A percentile compares a stretch with the other conserved stretches of the same genome.
Conservation (phyloP, 1,284 basidiomycete genomes). For the Cutaneotrichosporon spelunceum region DNA sequence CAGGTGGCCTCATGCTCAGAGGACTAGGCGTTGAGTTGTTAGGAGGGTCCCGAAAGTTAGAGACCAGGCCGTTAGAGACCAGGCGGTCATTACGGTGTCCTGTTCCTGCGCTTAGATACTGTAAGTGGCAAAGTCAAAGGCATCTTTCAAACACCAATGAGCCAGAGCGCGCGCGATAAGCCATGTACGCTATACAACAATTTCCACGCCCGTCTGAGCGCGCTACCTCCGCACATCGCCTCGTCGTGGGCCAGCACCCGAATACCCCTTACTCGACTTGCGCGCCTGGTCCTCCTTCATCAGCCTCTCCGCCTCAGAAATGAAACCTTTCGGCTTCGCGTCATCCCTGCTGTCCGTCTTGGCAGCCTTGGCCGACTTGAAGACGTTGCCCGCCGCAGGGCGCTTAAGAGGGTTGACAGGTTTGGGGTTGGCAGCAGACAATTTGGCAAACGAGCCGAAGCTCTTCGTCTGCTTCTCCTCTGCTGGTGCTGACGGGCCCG, state of each 20-base stretch:
- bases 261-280: conserved; percentile 52
- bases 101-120: too few species aligned
- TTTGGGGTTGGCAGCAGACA: conserved; percentile 30
- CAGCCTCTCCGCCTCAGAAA: conserved; percentile 77
- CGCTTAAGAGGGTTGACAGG: conserved; percentile 49
- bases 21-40: too few species aligned
- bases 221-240: conserved; percentile 3
- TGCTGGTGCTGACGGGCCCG: conserved; percentile 16
- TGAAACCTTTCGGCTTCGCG: conserved; percentile 54
- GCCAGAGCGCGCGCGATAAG: neutral
- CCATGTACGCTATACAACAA: conserved; percentile 5
- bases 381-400: conserved; percentile 59
- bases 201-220: neutral
- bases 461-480: conserved; percentile 5
- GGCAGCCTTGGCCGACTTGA: conserved; percentile 59
- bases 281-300: conserved; percentile 83
- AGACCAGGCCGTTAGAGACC: too few species aligned
- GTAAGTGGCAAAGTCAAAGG: too few species aligned
- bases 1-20: too few species aligned
- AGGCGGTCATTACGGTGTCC: too few species aligned
- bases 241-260: conserved; percentile 14
- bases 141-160: neutral
- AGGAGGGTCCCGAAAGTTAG: too few species aligned
- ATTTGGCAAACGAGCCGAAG: conserved; percentile 13
- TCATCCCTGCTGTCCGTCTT: conserved; percentile 53